Evolutionary conservation across 78 protist genomes (phyloP).

Genomic region (Dictyostelium brefeldianum): DNA sequence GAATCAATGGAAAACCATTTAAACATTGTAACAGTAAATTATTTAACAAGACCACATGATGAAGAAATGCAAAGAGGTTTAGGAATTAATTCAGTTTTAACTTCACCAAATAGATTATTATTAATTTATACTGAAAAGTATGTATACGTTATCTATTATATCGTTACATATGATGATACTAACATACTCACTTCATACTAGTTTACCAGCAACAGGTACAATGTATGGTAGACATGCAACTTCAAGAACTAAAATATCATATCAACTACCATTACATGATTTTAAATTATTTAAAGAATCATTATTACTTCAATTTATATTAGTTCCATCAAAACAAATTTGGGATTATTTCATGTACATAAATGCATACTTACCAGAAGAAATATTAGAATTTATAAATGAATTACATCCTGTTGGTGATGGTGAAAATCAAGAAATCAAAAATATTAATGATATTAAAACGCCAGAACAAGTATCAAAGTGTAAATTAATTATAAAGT

Average conservation of each 20-base stretch:
- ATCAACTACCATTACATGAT: not conserved
- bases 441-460: not conserved
- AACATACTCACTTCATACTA: not conserved
- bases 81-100: not conserved
- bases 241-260: not conserved
- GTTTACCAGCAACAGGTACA: not conserved
- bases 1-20: not conserved
- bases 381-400: not conserved
- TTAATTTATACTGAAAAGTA: slow-evolving; percentile 25
- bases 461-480: not conserved
- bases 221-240: not conserved
- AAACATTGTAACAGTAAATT: not conserved
- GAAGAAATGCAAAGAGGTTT: not conserved
- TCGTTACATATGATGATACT: no score
- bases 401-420: not conserved
- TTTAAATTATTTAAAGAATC: slow-evolving; percentile 2
- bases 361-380: not conserved
- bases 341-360: slow-evolving; percentile 18
- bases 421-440: not conserved
- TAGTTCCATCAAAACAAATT: not conserved
- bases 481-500: not conserved
- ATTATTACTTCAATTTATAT: not conserved
- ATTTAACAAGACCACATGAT: not conserved
- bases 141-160: no score
- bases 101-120: slow-evolving; percentile 9